These are phyloP conservation scores for Casuarina equisetifolia DNA, from an alignment of 306 rosid genomes.

Conservation along the genomic window DNA sequence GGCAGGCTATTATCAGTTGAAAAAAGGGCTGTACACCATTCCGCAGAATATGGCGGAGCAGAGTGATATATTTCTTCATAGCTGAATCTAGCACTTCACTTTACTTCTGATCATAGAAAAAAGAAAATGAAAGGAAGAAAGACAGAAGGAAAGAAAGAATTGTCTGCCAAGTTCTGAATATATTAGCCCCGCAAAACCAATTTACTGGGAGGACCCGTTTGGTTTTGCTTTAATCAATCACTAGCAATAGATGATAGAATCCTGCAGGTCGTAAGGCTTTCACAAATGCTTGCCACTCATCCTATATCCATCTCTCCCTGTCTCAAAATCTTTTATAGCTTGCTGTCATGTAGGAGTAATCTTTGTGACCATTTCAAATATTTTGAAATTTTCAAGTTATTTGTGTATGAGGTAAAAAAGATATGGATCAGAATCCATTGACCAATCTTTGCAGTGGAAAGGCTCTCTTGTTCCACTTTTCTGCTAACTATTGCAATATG, in stretches of 20 bases:
- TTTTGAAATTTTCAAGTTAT: conserved; percentile 1
- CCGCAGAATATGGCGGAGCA: conserved; percentile 10
- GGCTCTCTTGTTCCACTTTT: not conserved
- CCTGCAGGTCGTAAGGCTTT: conserved; percentile 18
- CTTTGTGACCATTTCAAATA: not conserved
- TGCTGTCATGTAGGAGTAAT: not conserved
- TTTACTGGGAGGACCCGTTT: not conserved
- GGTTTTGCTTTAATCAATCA: not conserved
- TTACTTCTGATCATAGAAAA: not conserved
- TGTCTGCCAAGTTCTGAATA: conserved; percentile 4
- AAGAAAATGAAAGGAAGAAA: no score
- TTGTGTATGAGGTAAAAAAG: not conserved
- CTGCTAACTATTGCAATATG: not conserved
- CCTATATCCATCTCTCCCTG: conserved; percentile 2
- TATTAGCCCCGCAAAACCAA: not conserved
- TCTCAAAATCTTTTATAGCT: not conserved
- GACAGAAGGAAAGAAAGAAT: not conserved
- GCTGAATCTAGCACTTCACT: not conserved
- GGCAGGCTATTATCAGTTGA: not conserved
- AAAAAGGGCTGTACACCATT: conserved; percentile 7
- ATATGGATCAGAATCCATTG: not conserved
- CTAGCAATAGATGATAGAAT: conserved; percentile 15
- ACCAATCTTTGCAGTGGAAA: not conserved
- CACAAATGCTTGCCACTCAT: not conserved
- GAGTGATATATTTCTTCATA: conserved; percentile 17